phyloP scores from a whole-genome alignment of 768 basidiomycete genomes.

The Boletus tylopilopsis region DNA sequence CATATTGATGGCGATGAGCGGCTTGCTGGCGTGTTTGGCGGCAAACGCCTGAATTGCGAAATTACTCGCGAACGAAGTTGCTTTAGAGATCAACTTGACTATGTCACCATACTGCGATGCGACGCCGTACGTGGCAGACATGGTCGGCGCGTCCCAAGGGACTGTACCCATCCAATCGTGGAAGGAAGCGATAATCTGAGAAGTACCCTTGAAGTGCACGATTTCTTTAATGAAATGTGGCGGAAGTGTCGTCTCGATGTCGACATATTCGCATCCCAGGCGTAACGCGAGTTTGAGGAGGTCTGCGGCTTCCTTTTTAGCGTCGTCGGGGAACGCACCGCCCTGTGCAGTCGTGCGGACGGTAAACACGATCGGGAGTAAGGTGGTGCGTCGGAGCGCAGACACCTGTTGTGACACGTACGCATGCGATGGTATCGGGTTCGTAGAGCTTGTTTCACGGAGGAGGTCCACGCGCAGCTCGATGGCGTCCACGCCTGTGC shows the following conservation, averaged over 20 bases:
- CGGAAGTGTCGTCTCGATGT: constrained; percentile 81
- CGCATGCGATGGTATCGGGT: constrained; percentile 55
- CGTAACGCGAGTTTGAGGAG: constrained; percentile 77
- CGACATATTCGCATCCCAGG: constrained; percentile 88
- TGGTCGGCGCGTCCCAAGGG: constrained; percentile 69
- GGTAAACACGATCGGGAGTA: constrained; percentile 89
- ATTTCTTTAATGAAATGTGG: constrained; percentile 59
- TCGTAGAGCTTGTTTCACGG: constrained; percentile 45
- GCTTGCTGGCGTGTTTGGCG: constrained; percentile 56
- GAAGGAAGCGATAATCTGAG: constrained; percentile 88
- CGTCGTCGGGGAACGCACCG: constrained; percentile 83
- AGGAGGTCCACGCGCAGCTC: constrained; percentile 95
- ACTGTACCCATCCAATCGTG: constrained; percentile 90
- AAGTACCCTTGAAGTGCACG: constrained; percentile 57
- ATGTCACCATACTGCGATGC: constrained; percentile 78
- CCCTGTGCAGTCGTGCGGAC: constrained; percentile 87
- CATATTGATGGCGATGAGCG: constrained; percentile 95
- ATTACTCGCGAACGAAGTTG: constrained; percentile 72
- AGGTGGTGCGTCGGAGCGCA: constrained; percentile 68
- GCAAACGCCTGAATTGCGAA: constrained; percentile 74
- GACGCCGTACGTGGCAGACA: constrained; percentile 65
- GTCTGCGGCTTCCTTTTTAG: constrained; percentile 65
- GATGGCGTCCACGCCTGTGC: constrained; percentile 83
- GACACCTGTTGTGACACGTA: constrained; percentile 84
- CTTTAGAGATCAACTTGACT: constrained; percentile 89